These are phyloP conservation scores for Cyberlindnera samutprakarnensis DNA, from an alignment of 805 yeast species.

Conservation along the genomic window DNA sequence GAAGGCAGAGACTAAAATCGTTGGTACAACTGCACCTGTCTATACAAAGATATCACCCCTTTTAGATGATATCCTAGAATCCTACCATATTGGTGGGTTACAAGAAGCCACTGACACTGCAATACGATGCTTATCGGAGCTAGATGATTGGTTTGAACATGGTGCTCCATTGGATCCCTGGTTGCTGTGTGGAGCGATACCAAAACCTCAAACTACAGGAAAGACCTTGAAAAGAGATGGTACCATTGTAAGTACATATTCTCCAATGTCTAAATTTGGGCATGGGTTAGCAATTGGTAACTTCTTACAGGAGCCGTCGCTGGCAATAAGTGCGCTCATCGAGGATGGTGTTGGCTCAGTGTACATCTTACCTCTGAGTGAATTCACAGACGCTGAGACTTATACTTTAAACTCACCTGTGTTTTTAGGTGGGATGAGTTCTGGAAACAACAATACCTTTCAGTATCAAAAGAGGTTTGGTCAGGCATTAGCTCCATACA, in stretches of 20 bases:
- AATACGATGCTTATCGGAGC: constrained; percentile 28
- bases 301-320: constrained; percentile 29
- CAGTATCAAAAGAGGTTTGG: constrained; percentile 36
- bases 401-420: too few species aligned
- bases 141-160: constrained; percentile 35
- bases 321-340: constrained; percentile 46
- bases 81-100: constrained; percentile 46
- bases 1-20: constrained; percentile 32
- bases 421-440: too few species aligned
- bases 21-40: constrained; percentile 3
- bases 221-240: not conserved
- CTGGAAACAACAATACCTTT: too few species aligned
- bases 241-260: constrained; percentile 17
- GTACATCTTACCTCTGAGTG: constrained; percentile 34
- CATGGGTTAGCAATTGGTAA: constrained; percentile 33
- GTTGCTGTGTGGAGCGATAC: constrained; percentile 26
- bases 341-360: constrained; percentile 38
- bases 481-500: constrained; percentile 25
- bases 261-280: constrained; percentile 36
- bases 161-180: constrained; percentile 24
- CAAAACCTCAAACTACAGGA: constrained; percentile 1
- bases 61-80: constrained; percentile 33
- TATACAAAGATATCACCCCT: constrained; percentile 33
- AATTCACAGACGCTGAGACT: too few species aligned
- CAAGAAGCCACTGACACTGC: constrained; percentile 37